Evolutionary conservation across 495 filamentous ascomycete genomes (phyloP).

Genomic region (Cercophora newfieldiana): DNA sequence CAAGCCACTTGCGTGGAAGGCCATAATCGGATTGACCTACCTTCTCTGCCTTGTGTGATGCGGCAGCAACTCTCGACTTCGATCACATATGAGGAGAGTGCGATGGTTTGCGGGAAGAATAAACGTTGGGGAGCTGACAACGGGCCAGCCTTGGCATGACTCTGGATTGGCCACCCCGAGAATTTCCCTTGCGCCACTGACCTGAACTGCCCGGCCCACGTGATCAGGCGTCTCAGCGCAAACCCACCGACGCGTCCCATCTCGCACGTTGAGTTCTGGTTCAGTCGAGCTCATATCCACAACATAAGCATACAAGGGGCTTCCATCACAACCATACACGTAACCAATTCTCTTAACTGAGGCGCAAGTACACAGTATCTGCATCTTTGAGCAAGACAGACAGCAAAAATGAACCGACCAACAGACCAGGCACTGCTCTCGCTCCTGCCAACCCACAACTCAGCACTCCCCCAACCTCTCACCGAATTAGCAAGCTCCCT

Average conservation of each 20-base stretch:
- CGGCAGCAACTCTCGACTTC: background rate
- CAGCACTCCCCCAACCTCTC: constrained; percentile 71
- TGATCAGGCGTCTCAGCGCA: constrained; percentile 13
- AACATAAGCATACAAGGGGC: too few relatives aligned
- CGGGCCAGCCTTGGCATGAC: constrained; percentile 7
- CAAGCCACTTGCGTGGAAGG: constrained; percentile 45
- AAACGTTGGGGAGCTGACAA: constrained; percentile 4
- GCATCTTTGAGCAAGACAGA: background rate
- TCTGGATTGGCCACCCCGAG: background rate
- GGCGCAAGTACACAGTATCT: too few relatives aligned
- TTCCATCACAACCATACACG: too few relatives aligned
- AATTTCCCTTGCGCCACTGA: background rate
- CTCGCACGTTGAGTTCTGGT: background rate
- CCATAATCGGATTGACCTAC: constrained; percentile 32
- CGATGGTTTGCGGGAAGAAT: constrained; percentile 2
- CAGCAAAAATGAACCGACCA: constrained; percentile 62
- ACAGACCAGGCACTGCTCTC: constrained; percentile 74
- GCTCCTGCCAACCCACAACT: constrained; percentile 75
- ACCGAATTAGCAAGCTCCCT: constrained; percentile 75
- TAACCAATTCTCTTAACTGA: too few relatives aligned
- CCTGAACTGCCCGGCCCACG: constrained; percentile 1
- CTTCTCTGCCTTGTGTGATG: constrained; percentile 5
- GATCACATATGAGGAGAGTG: background rate
- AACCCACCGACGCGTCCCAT: constrained; percentile 5
- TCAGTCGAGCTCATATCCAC: background rate